Evolutionary conservation across 441 rosid species (phyloP), one percentile per base, ranked within the genome.

Genomic region (Macaranga tanarius): DNA sequence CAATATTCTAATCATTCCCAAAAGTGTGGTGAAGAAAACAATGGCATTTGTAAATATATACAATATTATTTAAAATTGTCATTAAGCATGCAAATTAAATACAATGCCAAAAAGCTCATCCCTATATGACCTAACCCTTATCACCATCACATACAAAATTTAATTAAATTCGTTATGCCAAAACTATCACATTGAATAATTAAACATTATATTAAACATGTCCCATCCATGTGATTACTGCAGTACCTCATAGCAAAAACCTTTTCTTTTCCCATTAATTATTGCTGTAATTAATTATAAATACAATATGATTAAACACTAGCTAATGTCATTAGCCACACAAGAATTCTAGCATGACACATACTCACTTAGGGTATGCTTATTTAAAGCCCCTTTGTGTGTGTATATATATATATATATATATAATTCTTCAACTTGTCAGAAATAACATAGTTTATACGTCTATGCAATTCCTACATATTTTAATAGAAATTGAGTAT

Each of bases 1-100:
- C 45, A 52, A 56, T 34, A 69, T 31, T 48, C n/a, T 59, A 71
- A 70, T 66, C 59, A 71, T 45, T 77, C 71, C 74, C 70, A 64
- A 72, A 70, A 76, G 75, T 72, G 75, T 72, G 87, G 85, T 61
- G 85, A 79, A 72, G 82, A 82, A 83, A 79, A 72, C 83, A 79
- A 79, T 77, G 81, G 64, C 28, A 54, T 75, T 56, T 62, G 75
- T 70, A 67, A n/a, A 20, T 70, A 45, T n/a, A 70, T n/a, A 45
- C 38, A 34, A 34, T 0, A 34, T 34, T 34, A 34, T 34, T 59
- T 50, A 74, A 78, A 79, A 79, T 56, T 60, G 71, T 58, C 80
- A 71, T 78, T 69, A 57, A 71, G 68, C 55, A 42, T 34, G 38
- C 6, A 34, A 0, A n/a, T n/a, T 7, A 22, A 74, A 76, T 69